Base-by-base conservation (phyloP, 2,329 filamentous ascomycete species). In the Hawksworthiomyces lignivorus region DNA sequence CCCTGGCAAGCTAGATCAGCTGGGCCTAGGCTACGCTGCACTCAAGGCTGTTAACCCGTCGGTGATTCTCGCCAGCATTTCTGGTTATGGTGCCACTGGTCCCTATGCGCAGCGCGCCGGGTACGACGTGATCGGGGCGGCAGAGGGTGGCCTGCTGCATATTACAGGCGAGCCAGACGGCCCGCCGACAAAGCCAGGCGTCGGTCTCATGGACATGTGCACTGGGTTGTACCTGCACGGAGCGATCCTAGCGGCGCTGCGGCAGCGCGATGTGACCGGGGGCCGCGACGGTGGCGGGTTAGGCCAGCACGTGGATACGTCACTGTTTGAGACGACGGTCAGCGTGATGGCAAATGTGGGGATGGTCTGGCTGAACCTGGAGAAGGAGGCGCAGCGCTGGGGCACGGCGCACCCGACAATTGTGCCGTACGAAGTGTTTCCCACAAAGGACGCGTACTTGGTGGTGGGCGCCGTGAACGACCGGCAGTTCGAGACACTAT, bases 301-400 rank as follows among this genome's bases (percentile, higher is more conserved):
- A 9, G 45, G 45, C n/a, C 45, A 47, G 38, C 41, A 39, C 15
- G 31, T 47, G 11, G 41, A 44, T 21, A 42, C 32, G 2, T 47
- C 45, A n/a, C 41, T 47, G 2, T 44, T 47, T 21, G 45, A 47
- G 34, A 47, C 41, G 7, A 43, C 43, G 8, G 24, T 47, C 19
- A 44, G 41, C 30, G 18, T 47, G 19, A 39, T 41, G 29, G 41
- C 45, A 33, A 47, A 44, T 27, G 45, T 47, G 8, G 41, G 33
- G 15, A 37, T 47, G 19, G 30, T 41, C 9, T 44, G 45, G 45
- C 39, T 44, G 12, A 47, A 47, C 37, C 34, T 41, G 11, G 45
- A 42, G 7, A 30, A 41, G 17, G 45, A 47, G 26, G 45, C 45
- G 9, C 11, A 40, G 20, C 36, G 42, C 15, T 44, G 42, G 42